Evolutionary conservation across 1,139 yeast genomes (phyloP), one percentile per base, ranked within the genome.

Genomic region (Hyphopichia khmerensis): DNA sequence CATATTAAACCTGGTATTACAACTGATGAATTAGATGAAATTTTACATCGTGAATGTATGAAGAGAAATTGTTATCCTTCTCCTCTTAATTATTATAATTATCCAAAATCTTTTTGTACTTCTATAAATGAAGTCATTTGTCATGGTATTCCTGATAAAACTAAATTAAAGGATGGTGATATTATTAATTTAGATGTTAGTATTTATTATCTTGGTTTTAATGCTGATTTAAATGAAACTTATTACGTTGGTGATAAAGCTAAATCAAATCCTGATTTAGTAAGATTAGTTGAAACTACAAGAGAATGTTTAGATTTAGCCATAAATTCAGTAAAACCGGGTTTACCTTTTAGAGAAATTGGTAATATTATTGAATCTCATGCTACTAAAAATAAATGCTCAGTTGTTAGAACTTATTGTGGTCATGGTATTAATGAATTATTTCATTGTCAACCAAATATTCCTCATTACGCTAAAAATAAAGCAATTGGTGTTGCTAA

Each of bases 231-330:
- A 62, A 95, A 95, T 64, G 99, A 93, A 65, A 95, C 99, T 1
- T 93, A 91, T 64, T 95, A 93, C 59, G 96, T 95, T 21, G 99
- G 99, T 11, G 96, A 89, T 42, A 86, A 87, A 64, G 90, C 96
- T 35, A 82, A 79, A 55, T 58, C 73, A 13, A 71, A 87, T 60
- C 84, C 87, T 35, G 96, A 89, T 45, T 75, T 80, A 15, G 93
- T 93, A 41, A 80, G 93, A 48, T 78, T 95, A 37, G 96, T 93
- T 13, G 99, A 95, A 64, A 93, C 99, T 27, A 83, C 97, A 1
- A 80, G 99, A 58, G 97, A 91, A 65, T 79, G 91, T 47, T 73
- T 93, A 49, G 95, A 90, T 50, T 63, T 79, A 55, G 96, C 98
- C 30, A 91, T 93, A 53, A 79, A 77, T 27, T 70, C 75, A 18